Evolutionary conservation across 495 filamentous ascomycete species (phyloP), one percentile per base, ranked within the genome.

Genomic region (Sabuloglossum arenarium): DNA sequence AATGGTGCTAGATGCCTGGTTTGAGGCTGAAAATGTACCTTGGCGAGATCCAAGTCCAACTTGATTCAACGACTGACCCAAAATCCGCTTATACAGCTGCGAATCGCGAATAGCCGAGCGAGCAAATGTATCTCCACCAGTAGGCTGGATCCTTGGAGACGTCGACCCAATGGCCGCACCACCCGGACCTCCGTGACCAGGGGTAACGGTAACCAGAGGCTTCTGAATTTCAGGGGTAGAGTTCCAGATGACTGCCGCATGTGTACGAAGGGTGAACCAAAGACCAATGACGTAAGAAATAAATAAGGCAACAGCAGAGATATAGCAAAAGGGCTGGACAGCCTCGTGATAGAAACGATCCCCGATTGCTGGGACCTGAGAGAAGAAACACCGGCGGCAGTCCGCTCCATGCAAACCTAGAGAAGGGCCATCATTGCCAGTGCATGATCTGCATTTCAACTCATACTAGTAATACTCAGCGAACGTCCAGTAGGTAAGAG

Each of bases 211-310:
- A 51, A 19, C 30, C 23, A 12, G 8, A 43, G 76, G 70, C 51
- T 84, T 86, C 71, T 93, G 94, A 68, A 94, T 87, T 45, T 96
- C 88, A 2, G 75, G 63, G 59, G 94, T 87, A 27, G 71, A 82
- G 63, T 87, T 89, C 91, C 91, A 99, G 57, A 99, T 99, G 31
- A 94, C 81, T 19, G 91, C 90, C 4, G 91, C 91, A 65, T 99
- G 91, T 1, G 91, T 99, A 58, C 93, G 74, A 6, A 99, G 77
- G 5, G 91, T 99, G 66, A 99, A 99, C 81, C 88, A 88, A 29
- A 97, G 72, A 16, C 91, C 91, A 59, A 97, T 91, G 34, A 91
- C 72, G 66, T 99, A 99, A 0, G 87, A 88, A 21, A 95, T 67
- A 69, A 99, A 98, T 31, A 99, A 75, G 60, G 89, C 76, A 19